Evolutionary conservation across 805 yeast species (phyloP).

Genomic region (Debaryomyces castellii): DNA sequence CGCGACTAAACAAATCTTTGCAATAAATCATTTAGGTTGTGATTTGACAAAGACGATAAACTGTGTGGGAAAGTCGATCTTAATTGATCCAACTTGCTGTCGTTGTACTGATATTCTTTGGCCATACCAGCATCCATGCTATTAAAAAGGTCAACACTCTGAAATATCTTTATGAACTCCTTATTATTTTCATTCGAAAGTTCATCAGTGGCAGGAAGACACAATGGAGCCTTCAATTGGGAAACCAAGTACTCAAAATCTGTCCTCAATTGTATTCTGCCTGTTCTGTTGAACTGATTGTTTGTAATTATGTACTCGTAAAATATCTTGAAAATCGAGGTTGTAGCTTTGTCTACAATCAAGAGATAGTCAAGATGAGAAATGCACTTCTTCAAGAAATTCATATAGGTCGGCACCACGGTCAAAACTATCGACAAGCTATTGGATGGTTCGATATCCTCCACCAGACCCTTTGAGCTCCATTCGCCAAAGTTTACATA

Average conservation of each 20-base stretch:
- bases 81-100: conserved; percentile 13
- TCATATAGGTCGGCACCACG: conserved; percentile 25
- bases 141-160: conserved; percentile 28
- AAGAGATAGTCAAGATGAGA: conserved; percentile 30
- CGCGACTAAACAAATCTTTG: conserved; percentile 21
- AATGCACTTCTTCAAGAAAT: conserved; percentile 20
- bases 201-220: conserved; percentile 12
- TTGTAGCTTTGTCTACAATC: conserved; percentile 25
- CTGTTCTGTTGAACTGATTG: conserved; percentile 32
- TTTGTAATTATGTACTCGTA: conserved; percentile 40
- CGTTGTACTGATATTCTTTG: conserved; percentile 13
- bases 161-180: conserved; percentile 22
- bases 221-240: conserved; percentile 17
- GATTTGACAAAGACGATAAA: conserved; percentile 9
- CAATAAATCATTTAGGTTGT: conserved; percentile 27
- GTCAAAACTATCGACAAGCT: conserved; percentile 22
- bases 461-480: conserved; percentile 17
- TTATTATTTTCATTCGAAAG: conserved; percentile 23
- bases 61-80: conserved; percentile 18
- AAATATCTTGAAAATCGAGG: conserved; percentile 25
- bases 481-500: conserved; percentile 39
- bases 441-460: conserved; percentile 14
- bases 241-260: conserved; percentile 25
- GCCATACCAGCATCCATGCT: conserved; percentile 23
- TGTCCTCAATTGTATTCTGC: conserved; percentile 29